Percentiles rank a stretch among this genome's conserved stretches.
These are phyloP conservation scores for Neodidymelliopsis sp. DNA, from an alignment of 2,329 filamentous ascomycete genomes.

Conservation along the genomic window DNA sequence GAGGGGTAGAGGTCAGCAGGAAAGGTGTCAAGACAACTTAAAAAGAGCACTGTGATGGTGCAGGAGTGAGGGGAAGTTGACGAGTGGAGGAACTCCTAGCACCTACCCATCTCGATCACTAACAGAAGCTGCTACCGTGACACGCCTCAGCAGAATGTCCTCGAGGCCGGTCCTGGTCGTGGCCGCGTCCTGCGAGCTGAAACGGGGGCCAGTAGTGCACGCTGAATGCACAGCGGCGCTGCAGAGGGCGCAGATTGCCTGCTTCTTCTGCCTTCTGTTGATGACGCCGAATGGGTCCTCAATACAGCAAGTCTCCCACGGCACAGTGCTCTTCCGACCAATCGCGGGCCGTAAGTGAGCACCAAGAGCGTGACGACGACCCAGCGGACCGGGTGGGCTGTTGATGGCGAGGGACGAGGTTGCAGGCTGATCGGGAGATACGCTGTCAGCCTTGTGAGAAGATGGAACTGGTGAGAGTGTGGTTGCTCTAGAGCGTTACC, in stretches of 20 bases:
- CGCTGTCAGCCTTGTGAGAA: constrained; percentile 13
- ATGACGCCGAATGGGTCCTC: constrained; percentile 41
- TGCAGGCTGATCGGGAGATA: constrained; percentile 18
- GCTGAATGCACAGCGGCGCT: constrained; percentile 33
- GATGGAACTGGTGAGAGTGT: neutral
- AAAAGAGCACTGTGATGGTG: constrained; percentile 35
- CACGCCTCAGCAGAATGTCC: constrained; percentile 31
- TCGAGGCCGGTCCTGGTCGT: constrained; percentile 30
- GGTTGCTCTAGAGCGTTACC: neutral
- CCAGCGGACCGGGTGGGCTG: constrained; percentile 31
- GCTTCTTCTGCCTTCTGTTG: constrained; percentile 42
- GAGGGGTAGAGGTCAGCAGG: constrained; percentile 28
- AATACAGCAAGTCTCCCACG: constrained; percentile 40
- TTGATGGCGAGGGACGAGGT: constrained; percentile 20
- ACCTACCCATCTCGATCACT: constrained; percentile 40
- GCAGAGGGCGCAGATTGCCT: constrained; percentile 42
- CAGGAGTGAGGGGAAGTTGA: constrained; percentile 24
- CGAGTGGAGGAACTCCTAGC: constrained; percentile 28
- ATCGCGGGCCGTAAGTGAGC: constrained; percentile 32
- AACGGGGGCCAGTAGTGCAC: constrained; percentile 37
- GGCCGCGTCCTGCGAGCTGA: constrained; percentile 39
- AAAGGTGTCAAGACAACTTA: constrained; percentile 23
- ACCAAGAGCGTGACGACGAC: constrained; percentile 33
- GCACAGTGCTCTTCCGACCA: constrained; percentile 35
- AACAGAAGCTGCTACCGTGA: constrained; percentile 37